Base-by-base conservation (phyloP, 179 eudicot species). In the Patellifolia procumbens region DNA sequence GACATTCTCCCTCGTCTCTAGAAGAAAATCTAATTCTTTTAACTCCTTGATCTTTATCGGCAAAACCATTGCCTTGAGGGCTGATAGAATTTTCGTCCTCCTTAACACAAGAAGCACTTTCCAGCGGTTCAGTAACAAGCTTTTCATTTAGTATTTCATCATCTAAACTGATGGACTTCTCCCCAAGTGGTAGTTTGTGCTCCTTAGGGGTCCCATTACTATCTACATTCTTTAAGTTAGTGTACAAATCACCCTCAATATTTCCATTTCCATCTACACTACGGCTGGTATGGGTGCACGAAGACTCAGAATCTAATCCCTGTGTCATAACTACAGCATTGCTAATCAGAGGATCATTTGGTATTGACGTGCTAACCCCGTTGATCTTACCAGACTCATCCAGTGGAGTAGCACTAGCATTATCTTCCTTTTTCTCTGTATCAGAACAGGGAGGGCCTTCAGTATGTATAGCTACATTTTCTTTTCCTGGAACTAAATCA, bases 251-350 rank as follows among this genome's bases (percentile, higher is more conserved):
- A 76, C 73, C 78, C 46, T 81, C 85, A 74, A 73, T 83, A 79
- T 80, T 86, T 68, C 80, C 82, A 82, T 81, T 86, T 49, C 83
- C 90, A 74, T 86, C 91, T 82, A 81, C 48, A 73, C 83, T 81
- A 78, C 66, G 34, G 74, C 88, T 76, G 66, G 83, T 79, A 49
- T 72, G 86, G 55, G 85, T 86, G 85, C 94, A 86, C 66, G 87
- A 82, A 49, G 96, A 88, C 80, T 85, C 95, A 28, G 87, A 88
- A 79, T 91, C 95, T 58, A 91, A 83, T 72, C 81, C 89, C 81
- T 87, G 88, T 12, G 73, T 34, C 34, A 75, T 70, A 59, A 69
- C 65, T 8, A 72, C 79, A 42, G 67, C 80, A 69, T 77, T 81
- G 51, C 68, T 77, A 79, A 82, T 78, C 75, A 65, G 58, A 81